Conservation (phyloP, 306 rosid species). For the Quillaja saponaria region DNA sequence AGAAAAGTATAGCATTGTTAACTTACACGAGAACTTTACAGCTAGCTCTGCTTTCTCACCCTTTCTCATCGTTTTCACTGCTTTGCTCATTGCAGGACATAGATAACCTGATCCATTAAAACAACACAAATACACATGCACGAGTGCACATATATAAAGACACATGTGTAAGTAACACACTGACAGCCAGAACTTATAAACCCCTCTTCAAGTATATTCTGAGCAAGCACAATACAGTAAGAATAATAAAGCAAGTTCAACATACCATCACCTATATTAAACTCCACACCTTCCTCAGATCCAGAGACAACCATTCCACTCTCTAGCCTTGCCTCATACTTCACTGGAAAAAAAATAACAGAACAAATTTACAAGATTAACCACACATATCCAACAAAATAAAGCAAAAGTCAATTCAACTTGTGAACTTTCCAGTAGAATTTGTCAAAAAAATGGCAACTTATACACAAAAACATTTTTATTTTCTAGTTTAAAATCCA, state of each 20-base stretch:
- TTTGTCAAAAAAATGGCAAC: too few species aligned
- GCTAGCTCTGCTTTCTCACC: constrained; percentile 62
- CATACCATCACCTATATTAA: constrained; percentile 54
- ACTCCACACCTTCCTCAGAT: constrained; percentile 47
- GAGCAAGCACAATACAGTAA: neutral
- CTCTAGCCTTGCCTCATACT: constrained; percentile 54
- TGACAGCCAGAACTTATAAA: neutral
- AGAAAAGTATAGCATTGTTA: constrained; percentile 22
- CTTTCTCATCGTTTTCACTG: constrained; percentile 70
- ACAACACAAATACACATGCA: too few species aligned
- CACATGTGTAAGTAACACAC: constrained; percentile 4
- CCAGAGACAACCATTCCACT: constrained; percentile 41
- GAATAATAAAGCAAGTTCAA: constrained; percentile 1
- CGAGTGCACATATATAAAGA: constrained; percentile 2
- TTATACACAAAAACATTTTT: too few species aligned
- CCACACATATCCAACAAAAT: too few species aligned
- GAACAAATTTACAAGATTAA: neutral
- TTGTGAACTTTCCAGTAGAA: too few species aligned
- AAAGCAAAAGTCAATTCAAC: too few species aligned
- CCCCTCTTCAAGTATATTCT: neutral
- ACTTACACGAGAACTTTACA: constrained; percentile 52
- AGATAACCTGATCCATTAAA: constrained; percentile 41
- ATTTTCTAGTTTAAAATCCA: too few species aligned
- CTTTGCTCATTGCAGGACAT: constrained; percentile 61
- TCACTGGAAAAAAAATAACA: constrained; percentile 36